These are phyloP conservation scores for Stephania cephalantha DNA, from an alignment of 164 flowering plant species.

Conservation along the genomic window DNA sequence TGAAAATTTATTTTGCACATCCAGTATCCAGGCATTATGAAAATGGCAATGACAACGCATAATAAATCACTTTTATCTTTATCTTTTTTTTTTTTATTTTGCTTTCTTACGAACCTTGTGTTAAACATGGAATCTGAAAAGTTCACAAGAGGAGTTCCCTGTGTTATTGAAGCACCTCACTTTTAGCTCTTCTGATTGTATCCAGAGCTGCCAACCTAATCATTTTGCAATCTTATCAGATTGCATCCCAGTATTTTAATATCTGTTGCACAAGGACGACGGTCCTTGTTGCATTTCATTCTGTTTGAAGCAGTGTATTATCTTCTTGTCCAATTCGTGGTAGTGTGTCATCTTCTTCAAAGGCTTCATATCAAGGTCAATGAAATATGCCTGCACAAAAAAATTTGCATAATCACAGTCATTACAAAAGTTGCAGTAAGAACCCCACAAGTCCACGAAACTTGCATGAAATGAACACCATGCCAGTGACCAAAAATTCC, in stretches of 20 bases:
- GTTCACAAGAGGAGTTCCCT: not conserved
- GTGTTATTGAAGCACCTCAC: not conserved
- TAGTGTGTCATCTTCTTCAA: slow-evolving; percentile 69
- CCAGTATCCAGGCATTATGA: not conserved
- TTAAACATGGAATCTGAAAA: not conserved
- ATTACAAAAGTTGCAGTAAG: not conserved
- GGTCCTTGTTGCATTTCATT: slow-evolving; percentile 12
- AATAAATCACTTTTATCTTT: too few species aligned
- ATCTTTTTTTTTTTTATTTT: too few species aligned
- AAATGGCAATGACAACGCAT: not conserved
- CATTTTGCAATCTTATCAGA: not conserved
- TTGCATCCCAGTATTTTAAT: not conserved
- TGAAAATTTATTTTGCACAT: not conserved
- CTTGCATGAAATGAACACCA: not conserved
- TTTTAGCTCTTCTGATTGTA: not conserved
- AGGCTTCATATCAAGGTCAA: slow-evolving; percentile 86
- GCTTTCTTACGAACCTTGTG: not conserved
- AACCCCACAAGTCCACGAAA: not conserved
- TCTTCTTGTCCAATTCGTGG: slow-evolving; percentile 69
- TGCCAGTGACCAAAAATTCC: not conserved
- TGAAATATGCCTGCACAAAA: slow-evolving; percentile 54
- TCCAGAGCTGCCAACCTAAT: not conserved
- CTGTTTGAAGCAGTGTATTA: slow-evolving; percentile 45
- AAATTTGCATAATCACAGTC: slow-evolving; percentile 9
- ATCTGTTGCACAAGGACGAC: not conserved